These are phyloP conservation scores for Syzygium aromaticum DNA, from an alignment of 345 rosid species.

Conservation along the genomic window DNA sequence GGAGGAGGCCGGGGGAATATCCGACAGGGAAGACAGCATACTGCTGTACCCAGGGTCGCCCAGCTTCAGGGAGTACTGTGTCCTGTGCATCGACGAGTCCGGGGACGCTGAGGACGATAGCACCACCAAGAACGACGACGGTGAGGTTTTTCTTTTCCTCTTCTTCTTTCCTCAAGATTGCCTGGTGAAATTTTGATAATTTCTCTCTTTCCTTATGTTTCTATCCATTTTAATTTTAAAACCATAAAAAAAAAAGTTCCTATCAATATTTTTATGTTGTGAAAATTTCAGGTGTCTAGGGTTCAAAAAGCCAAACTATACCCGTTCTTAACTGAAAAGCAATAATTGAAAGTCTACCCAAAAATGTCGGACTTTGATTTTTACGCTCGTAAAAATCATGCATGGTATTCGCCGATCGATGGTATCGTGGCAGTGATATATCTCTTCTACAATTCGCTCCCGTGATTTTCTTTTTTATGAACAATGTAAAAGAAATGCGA, in stretches of 20 bases:
- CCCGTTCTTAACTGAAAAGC: too few species aligned
- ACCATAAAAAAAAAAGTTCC: not conserved
- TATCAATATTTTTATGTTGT: not conserved
- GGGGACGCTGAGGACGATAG: not conserved
- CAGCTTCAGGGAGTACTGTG: conserved; percentile 36
- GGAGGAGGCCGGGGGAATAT: not conserved
- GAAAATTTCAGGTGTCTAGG: not conserved
- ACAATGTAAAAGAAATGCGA: not conserved
- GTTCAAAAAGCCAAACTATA: not conserved
- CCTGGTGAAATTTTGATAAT: not conserved
- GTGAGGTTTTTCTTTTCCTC: not conserved
- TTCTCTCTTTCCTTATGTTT: not conserved
- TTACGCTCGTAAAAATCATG: not conserved
- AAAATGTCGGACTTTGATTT: not conserved
- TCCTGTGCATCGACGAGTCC: not conserved
- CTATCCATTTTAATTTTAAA: not conserved
- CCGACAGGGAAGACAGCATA: conserved; percentile 5
- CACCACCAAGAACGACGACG: not conserved
- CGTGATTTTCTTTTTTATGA: not conserved
- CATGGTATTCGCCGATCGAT: rapidly evolving
- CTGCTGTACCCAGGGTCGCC: conserved; percentile 18
- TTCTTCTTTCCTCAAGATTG: not conserved
- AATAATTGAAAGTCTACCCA: not conserved
- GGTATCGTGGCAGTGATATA: not conserved
- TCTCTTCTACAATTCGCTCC: too few species aligned